Evolutionary conservation across 2,329 filamentous ascomycete species (phyloP), one percentile per base, ranked within the genome.

Genomic region (Fusarium liriodendri): DNA sequence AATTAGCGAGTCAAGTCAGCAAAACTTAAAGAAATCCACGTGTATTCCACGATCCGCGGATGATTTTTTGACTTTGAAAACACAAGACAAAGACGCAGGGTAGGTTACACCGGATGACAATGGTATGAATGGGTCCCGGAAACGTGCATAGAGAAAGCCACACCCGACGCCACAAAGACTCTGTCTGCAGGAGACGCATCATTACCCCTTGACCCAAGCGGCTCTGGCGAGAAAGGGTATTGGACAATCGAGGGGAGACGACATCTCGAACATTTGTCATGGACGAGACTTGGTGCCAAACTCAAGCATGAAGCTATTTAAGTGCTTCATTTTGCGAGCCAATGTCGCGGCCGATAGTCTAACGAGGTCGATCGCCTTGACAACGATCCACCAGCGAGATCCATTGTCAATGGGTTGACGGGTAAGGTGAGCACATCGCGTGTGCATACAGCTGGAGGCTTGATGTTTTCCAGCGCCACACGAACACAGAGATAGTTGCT

Each of bases 131-230:
- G 27, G 50, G 27, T 33, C 69, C 71, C 69, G 62, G 64, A 72
- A 74, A 55, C 71, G 69, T 70, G 72, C 72, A 74, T 67, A 52
- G 42, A 38, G 58, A 50, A 73, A 74, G 72, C 72, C 72, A 75
- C 72, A 67, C 52, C 72, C 69, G 69, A 64, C 72, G 72, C 72
- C 72, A 65, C 64, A 18, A 35, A 63, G 40, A 45, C 22, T 47
- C 40, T 40, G 58, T 58, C 40, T 71, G 47, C 54, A 38, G 55
- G 38, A 57, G 40, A 54, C 60, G 60, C 55, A 57, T 57, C 37
- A 32, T 25, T 55, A 47, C 37, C 62, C 64, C 62, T 54, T 47
- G 58, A 32, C 62, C 38, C n/a, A 35, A 64, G 62, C 62, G 54
- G 62, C 45, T 54, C 62, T 45, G 42, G 47, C 29, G 22, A 22